Conservation (phyloP, 2,329 filamentous ascomycete species). For the Nemania serpens region DNA sequence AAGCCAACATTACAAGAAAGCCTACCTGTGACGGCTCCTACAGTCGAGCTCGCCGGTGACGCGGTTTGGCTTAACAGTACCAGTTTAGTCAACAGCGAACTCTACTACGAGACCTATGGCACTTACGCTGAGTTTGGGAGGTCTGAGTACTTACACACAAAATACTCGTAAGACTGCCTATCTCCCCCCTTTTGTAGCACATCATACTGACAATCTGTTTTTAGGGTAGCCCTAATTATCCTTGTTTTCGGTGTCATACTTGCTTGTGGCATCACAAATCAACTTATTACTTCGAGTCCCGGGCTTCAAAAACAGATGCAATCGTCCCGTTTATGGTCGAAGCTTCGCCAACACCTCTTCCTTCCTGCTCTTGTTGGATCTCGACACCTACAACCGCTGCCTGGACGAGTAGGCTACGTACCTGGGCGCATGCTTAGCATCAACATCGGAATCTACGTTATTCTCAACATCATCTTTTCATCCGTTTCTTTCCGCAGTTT, state of each 20-base stretch:
- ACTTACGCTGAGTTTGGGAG: constrained; percentile 36
- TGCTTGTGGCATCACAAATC: constrained; percentile 23
- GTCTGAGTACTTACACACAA: constrained; percentile 37
- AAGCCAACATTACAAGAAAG: constrained; percentile 34
- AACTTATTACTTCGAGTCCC: constrained; percentile 15
- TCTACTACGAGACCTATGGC: constrained; percentile 35
- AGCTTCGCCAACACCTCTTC: constrained; percentile 19
- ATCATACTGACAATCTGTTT: background rate
- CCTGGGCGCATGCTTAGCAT: constrained; percentile 23
- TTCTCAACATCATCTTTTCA: constrained; percentile 27
- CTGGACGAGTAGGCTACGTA: constrained; percentile 26
- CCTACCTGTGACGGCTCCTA: constrained; percentile 29
- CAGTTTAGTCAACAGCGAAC: constrained; percentile 37
- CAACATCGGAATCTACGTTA: constrained; percentile 22
- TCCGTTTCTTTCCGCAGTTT: constrained; percentile 26
- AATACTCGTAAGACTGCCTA: constrained; percentile 36
- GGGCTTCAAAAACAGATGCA: constrained; percentile 22
- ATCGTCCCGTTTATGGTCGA: constrained; percentile 15
- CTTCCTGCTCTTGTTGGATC: constrained; percentile 24
- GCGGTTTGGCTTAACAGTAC: constrained; percentile 40
- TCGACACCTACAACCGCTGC: constrained; percentile 23
- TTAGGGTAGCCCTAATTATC: constrained; percentile 25
- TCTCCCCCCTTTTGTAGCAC: background rate
- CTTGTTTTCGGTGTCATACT: constrained; percentile 29
- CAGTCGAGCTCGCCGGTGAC: constrained; percentile 30